These are phyloP conservation scores for Xylaria digitata DNA, from an alignment of 2,329 filamentous ascomycete species.

Conservation along the genomic window DNA sequence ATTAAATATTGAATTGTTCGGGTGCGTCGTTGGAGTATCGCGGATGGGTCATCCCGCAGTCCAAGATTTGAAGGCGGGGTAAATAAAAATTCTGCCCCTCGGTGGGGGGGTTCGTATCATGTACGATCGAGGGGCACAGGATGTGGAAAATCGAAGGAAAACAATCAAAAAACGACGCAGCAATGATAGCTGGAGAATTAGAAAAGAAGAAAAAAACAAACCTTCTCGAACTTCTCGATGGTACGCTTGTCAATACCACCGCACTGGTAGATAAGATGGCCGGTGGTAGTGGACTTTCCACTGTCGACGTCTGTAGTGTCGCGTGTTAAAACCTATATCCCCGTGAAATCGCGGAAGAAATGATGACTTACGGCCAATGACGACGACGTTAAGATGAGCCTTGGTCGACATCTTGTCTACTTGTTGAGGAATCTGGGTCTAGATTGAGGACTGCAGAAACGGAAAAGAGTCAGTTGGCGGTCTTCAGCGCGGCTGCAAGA, in stretches of 20 bases:
- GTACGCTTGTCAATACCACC: slow-evolving; percentile 99
- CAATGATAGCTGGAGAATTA: not conserved
- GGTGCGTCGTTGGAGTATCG: slow-evolving; percentile 7
- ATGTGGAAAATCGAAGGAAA: slow-evolving; percentile 23
- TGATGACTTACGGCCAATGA: slow-evolving; percentile 72
- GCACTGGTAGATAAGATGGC: slow-evolving; percentile 99
- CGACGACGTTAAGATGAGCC: slow-evolving; percentile 97
- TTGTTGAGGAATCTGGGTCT: slow-evolving; percentile 51
- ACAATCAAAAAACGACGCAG: slow-evolving; percentile 46
- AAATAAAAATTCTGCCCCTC: slow-evolving; percentile 48
- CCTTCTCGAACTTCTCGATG: slow-evolving; percentile 99
- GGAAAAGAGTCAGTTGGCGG: slow-evolving; percentile 23
- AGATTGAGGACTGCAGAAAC: slow-evolving; percentile 28
- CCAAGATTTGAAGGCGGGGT: slow-evolving; percentile 46
- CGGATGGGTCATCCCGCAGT: slow-evolving; percentile 20
- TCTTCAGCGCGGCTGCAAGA: not conserved
- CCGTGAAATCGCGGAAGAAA: slow-evolving; percentile 7
- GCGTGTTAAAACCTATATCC: slow-evolving; percentile 29
- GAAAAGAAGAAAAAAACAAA: slow-evolving; percentile 59
- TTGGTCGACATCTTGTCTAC: slow-evolving; percentile 62
- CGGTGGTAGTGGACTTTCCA: slow-evolving; percentile 70
- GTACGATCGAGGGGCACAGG: slow-evolving; percentile 26
- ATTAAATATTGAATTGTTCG: slow-evolving; percentile 1
- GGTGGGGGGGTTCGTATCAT: slow-evolving; percentile 39
- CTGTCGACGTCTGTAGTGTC: slow-evolving; percentile 48